Base-by-base conservation (phyloP, 805 yeast genomes). In the Candida germanica region DNA sequence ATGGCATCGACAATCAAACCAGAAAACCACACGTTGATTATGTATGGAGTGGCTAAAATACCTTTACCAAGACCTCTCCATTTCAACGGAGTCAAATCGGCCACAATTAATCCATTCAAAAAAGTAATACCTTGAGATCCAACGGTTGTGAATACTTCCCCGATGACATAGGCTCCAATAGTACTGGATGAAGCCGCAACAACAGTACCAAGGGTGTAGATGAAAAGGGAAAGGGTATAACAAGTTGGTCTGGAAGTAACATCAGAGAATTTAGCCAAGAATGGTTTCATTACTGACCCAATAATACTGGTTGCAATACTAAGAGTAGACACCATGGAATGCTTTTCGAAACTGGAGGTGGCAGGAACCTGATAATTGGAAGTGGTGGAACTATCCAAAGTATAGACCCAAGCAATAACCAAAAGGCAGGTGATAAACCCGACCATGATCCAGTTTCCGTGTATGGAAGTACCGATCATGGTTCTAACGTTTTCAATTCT, bases 21-120 rank as follows among this genome's bases (percentile, higher is more conserved):
- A 12, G 69, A 49, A 37, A 64, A 50, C 74, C 72, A 70, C 13
- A 62, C 55, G 29, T 59, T 70, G 39, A 61, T 54, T 38, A 69
- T 46, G 44, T 56, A 70, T n/a, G 76, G 76, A 8, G 65, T 40
- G n/a, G 59, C 35, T 13, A 64, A 41, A 13, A 52, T 16, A 27
- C 43, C 33, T 14, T 26, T 39, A 6, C 40, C 40, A 10, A 52
- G 26, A 16, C 54, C 49, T 46, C 61, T 53, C 56, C 56, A 51
- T 47, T 50, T 44, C 35, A 56, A 44, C 3, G 52, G 40, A 20
- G 58, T 48, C 37, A 54, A 36, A 38, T 56, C 59, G 15, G 51
- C 61, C 14, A 49, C 45, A 24, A 44, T 40, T 11, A 54, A 27
- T 8, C 29, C 23, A 32, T 48, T 48, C 23, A 50, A 15, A 22